These are phyloP conservation scores for Sporothrix brunneoviolacea DNA, from an alignment of 2,329 filamentous ascomycete genomes.

Conservation along the genomic window DNA sequence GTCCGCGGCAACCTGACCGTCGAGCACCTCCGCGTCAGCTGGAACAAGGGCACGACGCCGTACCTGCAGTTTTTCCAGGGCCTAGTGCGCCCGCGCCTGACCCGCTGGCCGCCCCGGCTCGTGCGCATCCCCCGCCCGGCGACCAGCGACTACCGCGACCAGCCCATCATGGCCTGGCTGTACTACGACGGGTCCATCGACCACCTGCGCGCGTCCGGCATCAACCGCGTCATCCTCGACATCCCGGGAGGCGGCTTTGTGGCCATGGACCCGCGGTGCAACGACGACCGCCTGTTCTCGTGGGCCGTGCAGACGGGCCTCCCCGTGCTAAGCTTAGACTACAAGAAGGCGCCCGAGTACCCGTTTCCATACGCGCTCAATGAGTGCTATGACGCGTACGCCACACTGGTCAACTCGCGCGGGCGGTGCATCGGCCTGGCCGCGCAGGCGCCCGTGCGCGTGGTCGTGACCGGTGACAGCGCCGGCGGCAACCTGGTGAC, in stretches of 20 bases:
- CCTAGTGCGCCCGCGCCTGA: constrained; percentile 70
- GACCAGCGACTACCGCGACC: constrained; percentile 72
- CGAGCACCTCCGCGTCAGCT: constrained; percentile 84
- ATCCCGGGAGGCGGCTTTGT: constrained; percentile 93
- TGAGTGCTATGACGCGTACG: constrained; percentile 82
- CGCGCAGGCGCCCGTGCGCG: constrained; percentile 56
- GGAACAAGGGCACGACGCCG: constrained; percentile 90
- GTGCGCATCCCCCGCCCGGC: constrained; percentile 77
- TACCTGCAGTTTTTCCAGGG: constrained; percentile 69
- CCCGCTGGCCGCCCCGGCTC: constrained; percentile 71
- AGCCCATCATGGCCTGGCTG: constrained; percentile 74
- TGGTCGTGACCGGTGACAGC: constrained; percentile 73
- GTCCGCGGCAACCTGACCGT: constrained; percentile 81
- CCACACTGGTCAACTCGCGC: constrained; percentile 62
- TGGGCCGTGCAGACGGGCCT: constrained; percentile 87
- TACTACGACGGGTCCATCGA: constrained; percentile 83
- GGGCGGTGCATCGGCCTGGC: constrained; percentile 71
- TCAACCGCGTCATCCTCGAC: constrained; percentile 71
- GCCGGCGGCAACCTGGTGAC: constrained; percentile 77
- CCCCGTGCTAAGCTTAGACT: constrained; percentile 88
- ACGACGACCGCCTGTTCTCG: constrained; percentile 87
- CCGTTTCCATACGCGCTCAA: constrained; percentile 82
- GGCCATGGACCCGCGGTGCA: constrained; percentile 89
- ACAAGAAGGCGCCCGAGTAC: constrained; percentile 77
- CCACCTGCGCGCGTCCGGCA: constrained; percentile 54